Evolutionary conservation across 805 yeast species (phyloP), one percentile per base, ranked within the genome.

Genomic region (Dipodascus geniculatus): DNA sequence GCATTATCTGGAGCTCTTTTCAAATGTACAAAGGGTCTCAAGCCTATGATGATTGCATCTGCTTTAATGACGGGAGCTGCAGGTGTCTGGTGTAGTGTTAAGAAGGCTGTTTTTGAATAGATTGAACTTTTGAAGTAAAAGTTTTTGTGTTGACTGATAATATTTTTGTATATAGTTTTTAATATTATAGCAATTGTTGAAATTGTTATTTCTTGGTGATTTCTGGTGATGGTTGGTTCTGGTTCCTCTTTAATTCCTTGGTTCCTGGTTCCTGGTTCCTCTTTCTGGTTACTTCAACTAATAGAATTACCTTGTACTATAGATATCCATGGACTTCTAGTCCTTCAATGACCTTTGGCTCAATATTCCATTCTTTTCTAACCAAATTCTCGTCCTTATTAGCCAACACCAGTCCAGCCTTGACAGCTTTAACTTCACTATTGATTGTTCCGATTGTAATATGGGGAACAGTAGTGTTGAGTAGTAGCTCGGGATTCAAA

Each of bases 1-100:
- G 95, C 90, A 22, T 63, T 91, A 53, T 80, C 96, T 1, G 99
- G 99, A 63, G 96, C 96, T 1, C 61, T 93, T 31, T 93, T 87
- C 76, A 85, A 85, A 68, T 82, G 90, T 59, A 80, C 91, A 50
- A 82, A 82, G 57, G 99, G 99, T 47, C 55, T 83, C 51, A 85
- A 79, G 69, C 96, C 95, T 56, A 85, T 88, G 91, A 89, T 85
- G 23, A 82, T 86, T 63, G 81, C 96, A 24, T 79, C 96, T 22
- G 93, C 79, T 48, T 67, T 90, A 65, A 83, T 82, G 82, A 87
- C 96, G n/a, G 79, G 81, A 58, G 95, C 85, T 57, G 95, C 97
- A 52, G 96, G 85, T 58, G 81, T 80, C 38, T 91, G 99, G 99
- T 83, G 95, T 74, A 91, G 85, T 50, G 65, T 85, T 64, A 91